Evolutionary conservation across 768 basidiomycete genomes (phyloP).

Genomic region (Rhizopogon vinicolor): DNA sequence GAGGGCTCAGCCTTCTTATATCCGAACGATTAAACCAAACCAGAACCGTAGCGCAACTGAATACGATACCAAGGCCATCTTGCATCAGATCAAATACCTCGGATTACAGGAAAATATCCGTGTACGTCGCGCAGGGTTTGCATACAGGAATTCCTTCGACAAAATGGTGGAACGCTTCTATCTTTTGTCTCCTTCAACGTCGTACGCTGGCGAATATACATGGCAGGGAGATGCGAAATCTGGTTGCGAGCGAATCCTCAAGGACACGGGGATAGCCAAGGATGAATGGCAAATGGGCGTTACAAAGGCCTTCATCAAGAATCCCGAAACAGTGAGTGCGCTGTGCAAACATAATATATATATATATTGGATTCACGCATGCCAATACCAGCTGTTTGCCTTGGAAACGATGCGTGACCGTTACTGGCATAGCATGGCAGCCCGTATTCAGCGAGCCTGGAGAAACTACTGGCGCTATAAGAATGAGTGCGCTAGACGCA

Average conservation of each 20-base stretch:
- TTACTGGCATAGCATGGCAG: constrained; percentile 99
- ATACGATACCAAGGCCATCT: constrained; percentile 90
- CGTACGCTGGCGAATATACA: constrained; percentile 97
- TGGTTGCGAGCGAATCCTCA: constrained; percentile 89
- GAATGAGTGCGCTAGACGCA: constrained; percentile 90
- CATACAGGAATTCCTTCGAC: constrained; percentile 96
- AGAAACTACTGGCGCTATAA: constrained; percentile 95
- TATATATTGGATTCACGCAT: neutral
- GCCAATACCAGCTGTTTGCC: constrained; percentile 76
- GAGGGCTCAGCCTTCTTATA: constrained; percentile 96
- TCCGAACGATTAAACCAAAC: constrained; percentile 98
- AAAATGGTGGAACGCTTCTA: constrained; percentile 99
- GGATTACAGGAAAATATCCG: constrained; percentile 98
- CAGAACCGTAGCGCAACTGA: constrained; percentile 90
- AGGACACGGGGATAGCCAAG: constrained; percentile 90
- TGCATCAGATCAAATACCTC: constrained; percentile 99
- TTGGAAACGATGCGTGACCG: constrained; percentile 98
- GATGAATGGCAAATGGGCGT: constrained; percentile 99
- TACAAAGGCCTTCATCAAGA: constrained; percentile 99
- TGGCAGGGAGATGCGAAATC: constrained; percentile 90
- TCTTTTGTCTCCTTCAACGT: constrained; percentile 88
- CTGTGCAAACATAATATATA: neutral
- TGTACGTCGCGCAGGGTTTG: constrained; percentile 95
- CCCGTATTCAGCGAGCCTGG: constrained; percentile 93
- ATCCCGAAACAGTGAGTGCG: constrained; percentile 84